Conservation (phyloP, 176 grass and related monocot genomes). For the Alloteropsis semialata region DNA sequence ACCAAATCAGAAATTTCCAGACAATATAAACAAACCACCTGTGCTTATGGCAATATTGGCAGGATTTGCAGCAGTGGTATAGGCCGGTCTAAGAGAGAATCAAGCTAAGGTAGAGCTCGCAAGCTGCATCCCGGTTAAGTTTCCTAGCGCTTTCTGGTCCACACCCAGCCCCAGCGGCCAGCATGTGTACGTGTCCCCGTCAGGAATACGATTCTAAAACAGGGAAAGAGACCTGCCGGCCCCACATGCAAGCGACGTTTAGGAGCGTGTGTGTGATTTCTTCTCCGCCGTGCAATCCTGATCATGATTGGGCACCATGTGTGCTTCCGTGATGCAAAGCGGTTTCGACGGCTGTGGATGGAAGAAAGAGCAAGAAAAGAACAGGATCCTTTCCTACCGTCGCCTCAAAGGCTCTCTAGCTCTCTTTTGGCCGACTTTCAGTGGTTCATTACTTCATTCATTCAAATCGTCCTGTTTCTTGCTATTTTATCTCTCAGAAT, state of each 20-base stretch:
- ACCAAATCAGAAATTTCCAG: background rate
- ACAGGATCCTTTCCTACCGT: slow-evolving; percentile 41
- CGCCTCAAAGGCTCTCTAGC: slow-evolving; percentile 17
- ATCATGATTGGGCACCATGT: background rate
- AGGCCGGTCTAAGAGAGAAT: background rate
- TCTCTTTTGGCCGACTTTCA: slow-evolving; percentile 11
- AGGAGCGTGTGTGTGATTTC: background rate
- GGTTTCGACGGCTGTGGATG: slow-evolving; percentile 6
- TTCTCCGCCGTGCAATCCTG: background rate
- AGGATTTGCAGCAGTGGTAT: background rate
- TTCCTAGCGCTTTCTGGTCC: slow-evolving; percentile 10
- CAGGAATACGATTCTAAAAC: slow-evolving; percentile 13
- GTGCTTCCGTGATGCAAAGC: background rate
- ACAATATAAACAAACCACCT: background rate
- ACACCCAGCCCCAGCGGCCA: background rate
- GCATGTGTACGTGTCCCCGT: background rate
- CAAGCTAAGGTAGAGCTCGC: slow-evolving; percentile 1
- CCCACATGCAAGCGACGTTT: background rate
- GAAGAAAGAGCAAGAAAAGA: slow-evolving; percentile 61
- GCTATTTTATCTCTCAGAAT: background rate
- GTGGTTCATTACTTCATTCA: background rate
- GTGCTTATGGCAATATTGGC: background rate
- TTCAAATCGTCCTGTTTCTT: background rate
- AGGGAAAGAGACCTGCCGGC: background rate
- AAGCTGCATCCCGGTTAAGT: slow-evolving; percentile 30